These are phyloP conservation scores for Trametes hirsuta DNA, from an alignment of 1,284 basidiomycete species.

Conservation along the genomic window DNA sequence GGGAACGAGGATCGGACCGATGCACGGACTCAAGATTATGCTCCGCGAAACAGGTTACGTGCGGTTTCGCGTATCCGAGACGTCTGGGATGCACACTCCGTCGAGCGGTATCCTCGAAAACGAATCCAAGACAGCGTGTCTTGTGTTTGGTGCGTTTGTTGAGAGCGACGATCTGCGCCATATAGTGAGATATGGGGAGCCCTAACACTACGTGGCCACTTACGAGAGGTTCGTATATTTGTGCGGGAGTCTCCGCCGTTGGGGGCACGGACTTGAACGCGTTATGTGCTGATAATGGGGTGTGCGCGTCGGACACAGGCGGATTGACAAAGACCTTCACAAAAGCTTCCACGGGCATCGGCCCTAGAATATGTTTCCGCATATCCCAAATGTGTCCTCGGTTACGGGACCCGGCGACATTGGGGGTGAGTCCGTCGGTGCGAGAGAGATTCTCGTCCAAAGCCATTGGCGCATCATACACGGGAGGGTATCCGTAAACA, in stretches of 20 bases:
- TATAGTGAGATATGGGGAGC: background rate
- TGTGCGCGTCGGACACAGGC: too few relatives aligned
- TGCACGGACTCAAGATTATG: background rate
- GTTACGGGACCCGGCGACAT: background rate
- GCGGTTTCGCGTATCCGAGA: background rate
- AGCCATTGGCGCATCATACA: background rate
- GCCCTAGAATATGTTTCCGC: background rate
- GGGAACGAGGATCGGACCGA: background rate
- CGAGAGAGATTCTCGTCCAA: background rate
- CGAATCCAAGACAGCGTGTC: constrained; percentile 3
- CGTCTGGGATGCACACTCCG: background rate
- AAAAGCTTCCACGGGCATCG: background rate
- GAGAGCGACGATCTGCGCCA: background rate
- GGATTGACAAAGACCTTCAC: background rate
- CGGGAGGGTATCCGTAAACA: background rate
- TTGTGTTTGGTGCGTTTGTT: background rate
- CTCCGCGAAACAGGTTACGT: constrained; percentile 3
- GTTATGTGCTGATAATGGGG: background rate
- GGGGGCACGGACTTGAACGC: background rate
- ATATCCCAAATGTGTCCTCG: background rate
- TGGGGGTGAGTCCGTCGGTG: background rate
- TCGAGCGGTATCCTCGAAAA: background rate
- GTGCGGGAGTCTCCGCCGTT: background rate
- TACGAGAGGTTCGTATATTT: background rate
- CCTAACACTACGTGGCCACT: background rate